These are phyloP conservation scores for Candida boleticola DNA, from an alignment of 805 yeast species.

Conservation along the genomic window DNA sequence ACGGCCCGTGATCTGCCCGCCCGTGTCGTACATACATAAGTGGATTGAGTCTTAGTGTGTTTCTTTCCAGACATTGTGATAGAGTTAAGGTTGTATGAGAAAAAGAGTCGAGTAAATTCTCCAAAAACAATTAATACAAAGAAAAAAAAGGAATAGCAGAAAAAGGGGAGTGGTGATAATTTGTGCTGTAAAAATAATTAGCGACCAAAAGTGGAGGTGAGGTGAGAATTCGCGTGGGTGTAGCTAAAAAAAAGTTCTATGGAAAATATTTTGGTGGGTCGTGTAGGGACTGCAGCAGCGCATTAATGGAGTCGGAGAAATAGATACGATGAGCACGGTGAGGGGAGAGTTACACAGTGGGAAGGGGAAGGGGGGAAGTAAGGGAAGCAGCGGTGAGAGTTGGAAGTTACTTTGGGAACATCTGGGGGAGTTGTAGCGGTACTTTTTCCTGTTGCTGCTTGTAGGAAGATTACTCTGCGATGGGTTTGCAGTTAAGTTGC, in stretches of 20 bases:
- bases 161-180: neutral
- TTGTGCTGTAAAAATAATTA: too few relatives aligned
- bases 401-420: too few relatives aligned
- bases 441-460: too few relatives aligned
- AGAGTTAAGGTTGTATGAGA: neutral
- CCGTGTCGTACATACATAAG: conserved; percentile 55
- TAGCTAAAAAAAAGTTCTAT: too few relatives aligned
- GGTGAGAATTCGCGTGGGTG: neutral
- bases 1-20: too few relatives aligned
- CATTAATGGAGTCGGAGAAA: neutral
- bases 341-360: too few relatives aligned
- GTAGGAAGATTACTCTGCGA: too few relatives aligned
- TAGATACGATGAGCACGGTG: too few relatives aligned
- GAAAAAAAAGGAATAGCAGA: neutral
- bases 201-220: conserved; percentile 1
- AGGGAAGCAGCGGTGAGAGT: too few relatives aligned
- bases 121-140: neutral
- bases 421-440: too few relatives aligned
- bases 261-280: conserved; percentile 1
- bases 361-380: too few relatives aligned
- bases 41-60: conserved; percentile 69
- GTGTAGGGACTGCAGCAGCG: neutral
- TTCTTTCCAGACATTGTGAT: conserved; percentile 35
- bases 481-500: too few relatives aligned
- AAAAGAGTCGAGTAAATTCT: neutral